Evolutionary conservation across 2,329 filamentous ascomycete genomes (phyloP).

Genomic region (Alternaria conjuncta): DNA sequence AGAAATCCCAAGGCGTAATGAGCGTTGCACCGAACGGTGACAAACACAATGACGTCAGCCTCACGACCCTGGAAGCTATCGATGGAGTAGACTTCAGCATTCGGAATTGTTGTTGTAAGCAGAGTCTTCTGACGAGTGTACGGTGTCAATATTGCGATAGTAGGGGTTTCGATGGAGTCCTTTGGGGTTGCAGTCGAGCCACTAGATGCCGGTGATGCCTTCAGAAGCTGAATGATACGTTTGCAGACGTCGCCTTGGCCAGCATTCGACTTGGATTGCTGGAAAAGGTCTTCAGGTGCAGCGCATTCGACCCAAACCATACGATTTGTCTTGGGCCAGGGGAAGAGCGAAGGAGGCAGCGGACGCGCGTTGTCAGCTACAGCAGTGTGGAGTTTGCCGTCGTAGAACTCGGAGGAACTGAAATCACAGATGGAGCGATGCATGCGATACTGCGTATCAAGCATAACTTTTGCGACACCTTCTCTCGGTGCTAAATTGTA

Average conservation of each 20-base stretch:
- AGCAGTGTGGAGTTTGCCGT: slow-evolving; percentile 45
- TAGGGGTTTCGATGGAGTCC: slow-evolving; percentile 12
- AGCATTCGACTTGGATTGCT: slow-evolving; percentile 50
- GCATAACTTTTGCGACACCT: slow-evolving; percentile 47
- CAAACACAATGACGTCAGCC: slow-evolving; percentile 54
- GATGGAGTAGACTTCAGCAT: slow-evolving; percentile 48
- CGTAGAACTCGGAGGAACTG: slow-evolving; percentile 52
- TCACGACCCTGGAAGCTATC: slow-evolving; percentile 55
- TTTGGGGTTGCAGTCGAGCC: not conserved
- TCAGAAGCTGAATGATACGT: slow-evolving; percentile 43
- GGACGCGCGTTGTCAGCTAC: slow-evolving; percentile 27
- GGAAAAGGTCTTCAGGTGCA: slow-evolving; percentile 46
- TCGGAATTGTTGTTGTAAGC: slow-evolving; percentile 32
- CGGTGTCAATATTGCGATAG: slow-evolving; percentile 51
- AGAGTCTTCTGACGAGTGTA: slow-evolving; percentile 49
- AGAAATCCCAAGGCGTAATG: slow-evolving; percentile 51
- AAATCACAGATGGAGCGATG: slow-evolving; percentile 51
- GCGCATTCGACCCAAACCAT: slow-evolving; percentile 50
- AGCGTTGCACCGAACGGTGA: slow-evolving; percentile 53
- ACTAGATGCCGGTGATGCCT: not conserved
- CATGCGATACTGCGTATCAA: slow-evolving; percentile 57
- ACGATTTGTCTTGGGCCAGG: slow-evolving; percentile 23
- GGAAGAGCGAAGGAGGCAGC: slow-evolving; percentile 30
- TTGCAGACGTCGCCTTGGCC: slow-evolving; percentile 49
- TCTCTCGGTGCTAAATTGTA: slow-evolving; percentile 33